Percentiles rank a stretch among this genome's conserved stretches.
These are phyloP conservation scores for Starmerella cellae DNA, from an alignment of 805 yeast genomes.

Conservation along the genomic window DNA sequence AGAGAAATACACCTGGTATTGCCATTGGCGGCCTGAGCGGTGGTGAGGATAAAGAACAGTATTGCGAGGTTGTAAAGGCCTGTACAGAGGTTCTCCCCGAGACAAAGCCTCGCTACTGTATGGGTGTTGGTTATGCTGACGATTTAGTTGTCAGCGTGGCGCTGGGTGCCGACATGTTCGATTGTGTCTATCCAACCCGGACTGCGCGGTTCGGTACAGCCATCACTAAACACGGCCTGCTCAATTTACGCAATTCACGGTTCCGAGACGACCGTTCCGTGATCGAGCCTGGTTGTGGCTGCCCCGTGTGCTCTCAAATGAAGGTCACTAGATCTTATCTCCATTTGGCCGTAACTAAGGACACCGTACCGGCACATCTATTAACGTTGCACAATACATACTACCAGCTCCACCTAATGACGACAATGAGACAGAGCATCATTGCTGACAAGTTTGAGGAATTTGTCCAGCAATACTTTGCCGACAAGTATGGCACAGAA, in stretches of 20 bases:
- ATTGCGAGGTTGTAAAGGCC: conserved; percentile 30
- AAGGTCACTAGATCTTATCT: conserved; percentile 31
- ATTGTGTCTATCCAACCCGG: conserved; percentile 36
- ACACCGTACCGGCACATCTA: conserved; percentile 35
- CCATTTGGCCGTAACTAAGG: conserved; percentile 30
- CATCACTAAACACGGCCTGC: conserved; percentile 29
- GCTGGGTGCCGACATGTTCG: conserved; percentile 36
- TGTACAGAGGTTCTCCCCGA: conserved; percentile 34
- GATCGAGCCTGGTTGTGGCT: conserved; percentile 31
- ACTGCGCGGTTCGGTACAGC: conserved; percentile 36
- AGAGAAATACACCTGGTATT: conserved; percentile 35
- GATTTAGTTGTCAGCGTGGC: conserved; percentile 36
- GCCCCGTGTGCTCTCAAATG: conserved; percentile 33
- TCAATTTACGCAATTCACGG: conserved; percentile 28
- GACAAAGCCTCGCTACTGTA: conserved; percentile 34
- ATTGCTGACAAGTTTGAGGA: conserved; percentile 29
- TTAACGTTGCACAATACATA: conserved; percentile 33
- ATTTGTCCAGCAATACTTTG: conserved; percentile 29
- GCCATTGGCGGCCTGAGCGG: conserved; percentile 38
- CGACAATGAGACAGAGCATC: conserved; percentile 30
- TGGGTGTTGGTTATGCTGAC: conserved; percentile 39
- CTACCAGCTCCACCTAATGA: conserved; percentile 34
- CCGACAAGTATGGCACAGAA: conserved; percentile 26
- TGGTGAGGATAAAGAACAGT: conserved; percentile 33
- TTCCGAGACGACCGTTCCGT: conserved; percentile 29